Conservation (phyloP, 2,329 filamentous ascomycete genomes). For the Colletotrichum gloeosporioides region DNA sequence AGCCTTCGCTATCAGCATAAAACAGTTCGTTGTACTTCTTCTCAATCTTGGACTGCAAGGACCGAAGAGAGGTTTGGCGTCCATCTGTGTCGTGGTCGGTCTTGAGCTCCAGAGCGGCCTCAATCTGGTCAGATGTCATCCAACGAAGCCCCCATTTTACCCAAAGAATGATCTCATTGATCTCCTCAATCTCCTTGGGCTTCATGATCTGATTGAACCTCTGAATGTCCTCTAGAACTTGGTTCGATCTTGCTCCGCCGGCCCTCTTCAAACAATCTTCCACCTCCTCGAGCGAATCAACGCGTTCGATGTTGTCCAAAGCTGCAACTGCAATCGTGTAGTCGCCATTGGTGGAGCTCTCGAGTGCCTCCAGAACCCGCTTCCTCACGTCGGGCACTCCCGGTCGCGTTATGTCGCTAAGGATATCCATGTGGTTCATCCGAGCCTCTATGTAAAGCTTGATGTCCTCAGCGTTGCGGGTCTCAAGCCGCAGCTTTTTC, state of each 20-base stretch:
- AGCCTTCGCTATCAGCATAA: neutral
- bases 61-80: neutral
- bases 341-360: neutral
- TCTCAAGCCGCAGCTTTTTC: neutral
- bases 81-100: neutral
- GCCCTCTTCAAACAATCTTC: conserved; percentile 32
- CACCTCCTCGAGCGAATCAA: conserved; percentile 39
- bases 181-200: conserved; percentile 38
- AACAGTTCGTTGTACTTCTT: neutral
- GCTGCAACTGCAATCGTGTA: conserved; percentile 24
- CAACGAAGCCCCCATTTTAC: conserved; percentile 29
- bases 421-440: neutral
- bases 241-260: conserved; percentile 32
- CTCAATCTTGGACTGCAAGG: neutral
- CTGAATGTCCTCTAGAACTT: conserved; percentile 36
- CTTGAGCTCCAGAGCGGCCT: conserved; percentile 19
- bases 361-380: neutral
- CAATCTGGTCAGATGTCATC: conserved; percentile 30
- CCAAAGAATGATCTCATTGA: conserved; percentile 44
- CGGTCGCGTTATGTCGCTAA: neutral
- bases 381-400: neutral
- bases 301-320: conserved; percentile 34
- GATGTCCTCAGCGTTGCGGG: neutral
- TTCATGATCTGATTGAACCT: conserved; percentile 35
- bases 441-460: neutral